A percentile compares a stretch with the other conserved stretches of the same genome.
These are phyloP conservation scores for Lasiodiplodia sp. DNA, from an alignment of 2,329 filamentous ascomycete genomes.

Conservation along the genomic window DNA sequence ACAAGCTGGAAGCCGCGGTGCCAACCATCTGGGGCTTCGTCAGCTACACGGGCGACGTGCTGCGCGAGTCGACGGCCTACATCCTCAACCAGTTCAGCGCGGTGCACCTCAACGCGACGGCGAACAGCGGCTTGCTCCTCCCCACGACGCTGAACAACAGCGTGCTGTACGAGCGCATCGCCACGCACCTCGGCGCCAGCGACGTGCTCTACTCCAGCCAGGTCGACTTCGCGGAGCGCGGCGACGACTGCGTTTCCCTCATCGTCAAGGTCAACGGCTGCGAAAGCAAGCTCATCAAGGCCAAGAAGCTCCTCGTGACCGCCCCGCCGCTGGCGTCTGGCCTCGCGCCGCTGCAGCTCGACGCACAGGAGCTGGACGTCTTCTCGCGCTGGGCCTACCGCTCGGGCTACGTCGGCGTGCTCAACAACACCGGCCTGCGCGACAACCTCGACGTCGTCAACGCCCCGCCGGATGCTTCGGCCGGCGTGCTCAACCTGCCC, in stretches of 20 bases:
- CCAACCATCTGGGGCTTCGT: slow-evolving; percentile 51
- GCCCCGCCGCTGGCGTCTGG: slow-evolving; percentile 46
- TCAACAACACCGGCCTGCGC: slow-evolving; percentile 50
- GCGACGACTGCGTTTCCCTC: slow-evolving; percentile 18
- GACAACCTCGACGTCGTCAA: slow-evolving; percentile 39
- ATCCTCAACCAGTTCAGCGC: slow-evolving; percentile 42
- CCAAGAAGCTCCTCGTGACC: slow-evolving; percentile 53
- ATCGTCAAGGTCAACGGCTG: slow-evolving; percentile 32
- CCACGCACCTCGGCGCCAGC: slow-evolving; percentile 30
- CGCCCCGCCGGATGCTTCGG: slow-evolving; percentile 40
- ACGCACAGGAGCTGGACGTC: slow-evolving; percentile 49
- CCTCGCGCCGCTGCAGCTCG: slow-evolving; percentile 58
- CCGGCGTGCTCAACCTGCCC: slow-evolving; percentile 40
- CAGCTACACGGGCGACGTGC: slow-evolving; percentile 56
- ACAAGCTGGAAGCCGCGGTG: slow-evolving; percentile 54
- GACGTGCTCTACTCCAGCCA: slow-evolving; percentile 33
- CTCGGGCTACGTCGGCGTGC: slow-evolving; percentile 49
- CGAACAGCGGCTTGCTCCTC: slow-evolving; percentile 19
- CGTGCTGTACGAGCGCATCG: slow-evolving; percentile 35
- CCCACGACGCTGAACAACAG: slow-evolving; percentile 33
- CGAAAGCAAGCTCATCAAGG: slow-evolving; percentile 40
- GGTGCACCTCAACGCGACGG: slow-evolving; percentile 31
- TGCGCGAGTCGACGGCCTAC: slow-evolving; percentile 54
- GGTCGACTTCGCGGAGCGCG: not conserved
- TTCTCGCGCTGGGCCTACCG: slow-evolving; percentile 50